phyloP scores from a whole-genome alignment of 2,329 filamentous ascomycete species.

The Gliomastix tumulicola region DNA sequence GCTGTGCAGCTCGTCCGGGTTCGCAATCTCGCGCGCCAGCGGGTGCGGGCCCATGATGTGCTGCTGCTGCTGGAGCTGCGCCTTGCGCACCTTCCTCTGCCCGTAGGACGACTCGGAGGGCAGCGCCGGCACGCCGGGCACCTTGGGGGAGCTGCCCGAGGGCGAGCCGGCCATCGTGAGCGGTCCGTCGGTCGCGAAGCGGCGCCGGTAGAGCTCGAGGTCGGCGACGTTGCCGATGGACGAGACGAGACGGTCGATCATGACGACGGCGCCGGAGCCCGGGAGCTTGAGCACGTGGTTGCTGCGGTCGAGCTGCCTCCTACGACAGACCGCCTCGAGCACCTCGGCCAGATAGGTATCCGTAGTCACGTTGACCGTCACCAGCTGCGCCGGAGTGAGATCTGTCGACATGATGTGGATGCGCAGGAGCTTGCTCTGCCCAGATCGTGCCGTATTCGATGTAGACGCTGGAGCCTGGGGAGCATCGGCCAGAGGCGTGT shows the following conservation, averaged over 20 bases:
- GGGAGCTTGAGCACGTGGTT: slow-evolving; percentile 74
- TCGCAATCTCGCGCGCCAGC: slow-evolving; percentile 55
- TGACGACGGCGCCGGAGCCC: slow-evolving; percentile 66
- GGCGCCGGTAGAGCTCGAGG: slow-evolving; percentile 67
- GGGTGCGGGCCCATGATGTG: slow-evolving; percentile 55
- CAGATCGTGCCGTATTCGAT: slow-evolving; percentile 41
- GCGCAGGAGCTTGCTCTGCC: slow-evolving; percentile 63
- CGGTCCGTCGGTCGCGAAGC: slow-evolving; percentile 69
- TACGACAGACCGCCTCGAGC: slow-evolving; percentile 70
- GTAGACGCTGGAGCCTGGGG: slow-evolving; percentile 39
- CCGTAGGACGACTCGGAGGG: slow-evolving; percentile 7
- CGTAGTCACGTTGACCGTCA: slow-evolving; percentile 69
- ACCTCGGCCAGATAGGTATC: slow-evolving; percentile 81
- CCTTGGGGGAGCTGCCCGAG: slow-evolving; percentile 58
- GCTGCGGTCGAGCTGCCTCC: slow-evolving; percentile 71
- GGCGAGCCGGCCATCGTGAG: slow-evolving; percentile 63
- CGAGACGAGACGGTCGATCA: slow-evolving; percentile 71
- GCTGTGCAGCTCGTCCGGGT: slow-evolving; percentile 50
- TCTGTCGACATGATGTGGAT: slow-evolving; percentile 68
- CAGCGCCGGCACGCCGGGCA: slow-evolving; percentile 36
- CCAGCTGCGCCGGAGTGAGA: slow-evolving; percentile 63
- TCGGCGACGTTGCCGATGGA: slow-evolving; percentile 70
- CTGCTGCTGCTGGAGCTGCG: no score
- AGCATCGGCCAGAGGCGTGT: slow-evolving; percentile 47
- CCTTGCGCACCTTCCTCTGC: slow-evolving; percentile 43